A percentile compares a stretch with the other conserved stretches of the same genome.
Evolutionary conservation across 805 yeast genomes (phyloP).

Genomic region (Candida corydali): DNA sequence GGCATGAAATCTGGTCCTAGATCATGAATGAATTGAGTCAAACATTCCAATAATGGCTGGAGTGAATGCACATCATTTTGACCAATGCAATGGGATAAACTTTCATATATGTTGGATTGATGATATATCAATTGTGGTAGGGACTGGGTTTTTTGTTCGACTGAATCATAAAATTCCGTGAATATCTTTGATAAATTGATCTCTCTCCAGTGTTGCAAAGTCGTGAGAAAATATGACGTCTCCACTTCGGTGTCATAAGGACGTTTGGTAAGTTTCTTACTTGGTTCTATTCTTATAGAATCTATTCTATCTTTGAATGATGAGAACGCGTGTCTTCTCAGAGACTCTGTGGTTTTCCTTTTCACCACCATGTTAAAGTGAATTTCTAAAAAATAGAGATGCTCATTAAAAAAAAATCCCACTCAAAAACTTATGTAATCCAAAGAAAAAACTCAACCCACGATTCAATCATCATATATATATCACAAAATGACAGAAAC

Average conservation of each 20-base stretch:
- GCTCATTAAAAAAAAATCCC: not conserved
- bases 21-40: conserved; percentile 87
- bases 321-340: conserved; percentile 55
- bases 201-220: conserved; percentile 85
- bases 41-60: conserved; percentile 72
- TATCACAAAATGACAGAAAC: not conserved
- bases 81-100: conserved; percentile 44
- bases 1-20: conserved; percentile 85
- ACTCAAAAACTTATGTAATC: not conserved
- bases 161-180: conserved; percentile 54
- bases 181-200: conserved; percentile 73
- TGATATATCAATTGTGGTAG: conserved; percentile 80
- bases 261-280: conserved; percentile 47
- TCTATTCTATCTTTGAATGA: conserved; percentile 87
- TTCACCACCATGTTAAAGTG: conserved; percentile 7
- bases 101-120: conserved; percentile 51
- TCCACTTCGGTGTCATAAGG: conserved; percentile 66
- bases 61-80: conserved; percentile 65
- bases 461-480: too few species aligned
- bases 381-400: not conserved
- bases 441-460: too few species aligned
- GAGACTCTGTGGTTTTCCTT: conserved; percentile 47
- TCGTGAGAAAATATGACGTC: conserved; percentile 72
- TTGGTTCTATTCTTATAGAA: conserved; percentile 76
- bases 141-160: conserved; percentile 56